These are phyloP conservation scores for Isabelozyma rhagii DNA, from an alignment of 805 yeast genomes.

Conservation along the genomic window DNA sequence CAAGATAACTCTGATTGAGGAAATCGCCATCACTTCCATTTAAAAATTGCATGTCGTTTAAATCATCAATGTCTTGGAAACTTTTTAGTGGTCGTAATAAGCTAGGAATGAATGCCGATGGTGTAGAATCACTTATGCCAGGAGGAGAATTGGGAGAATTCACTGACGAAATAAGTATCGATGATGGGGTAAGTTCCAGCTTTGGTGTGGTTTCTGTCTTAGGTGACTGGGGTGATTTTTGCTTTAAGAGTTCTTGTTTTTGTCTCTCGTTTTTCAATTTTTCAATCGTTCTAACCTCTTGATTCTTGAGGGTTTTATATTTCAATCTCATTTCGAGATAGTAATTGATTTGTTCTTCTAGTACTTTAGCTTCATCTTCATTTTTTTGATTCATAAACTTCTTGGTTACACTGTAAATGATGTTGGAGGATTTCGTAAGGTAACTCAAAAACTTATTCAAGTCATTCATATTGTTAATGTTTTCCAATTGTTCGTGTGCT, in stretches of 20 bases:
- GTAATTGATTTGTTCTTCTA: conserved; percentile 21
- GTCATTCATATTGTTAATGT: conserved; percentile 37
- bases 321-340: conserved; percentile 18
- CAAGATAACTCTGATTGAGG: not conserved
- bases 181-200: not conserved
- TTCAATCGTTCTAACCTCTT: not conserved
- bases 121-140: not conserved
- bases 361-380: conserved; percentile 10
- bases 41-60: not conserved
- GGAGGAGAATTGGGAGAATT: not conserved
- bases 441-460: conserved; percentile 38
- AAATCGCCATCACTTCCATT: not conserved
- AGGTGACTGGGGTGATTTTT: not conserved
- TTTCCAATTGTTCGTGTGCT: conserved; percentile 34
- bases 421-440: conserved; percentile 32
- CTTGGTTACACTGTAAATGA: conserved; percentile 39
- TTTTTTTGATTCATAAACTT: conserved; percentile 8
- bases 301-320: conserved; percentile 5
- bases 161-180: not conserved
- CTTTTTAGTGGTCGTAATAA: conserved; percentile 4
- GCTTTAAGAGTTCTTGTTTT: not conserved
- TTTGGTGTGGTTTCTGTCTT: not conserved
- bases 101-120: conserved; percentile 7
- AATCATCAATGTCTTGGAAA: not conserved
- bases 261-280: conserved; percentile 2